Evolutionary conservation across 176 grass and related monocot species (phyloP).

Genomic region (Otatea glauca): DNA sequence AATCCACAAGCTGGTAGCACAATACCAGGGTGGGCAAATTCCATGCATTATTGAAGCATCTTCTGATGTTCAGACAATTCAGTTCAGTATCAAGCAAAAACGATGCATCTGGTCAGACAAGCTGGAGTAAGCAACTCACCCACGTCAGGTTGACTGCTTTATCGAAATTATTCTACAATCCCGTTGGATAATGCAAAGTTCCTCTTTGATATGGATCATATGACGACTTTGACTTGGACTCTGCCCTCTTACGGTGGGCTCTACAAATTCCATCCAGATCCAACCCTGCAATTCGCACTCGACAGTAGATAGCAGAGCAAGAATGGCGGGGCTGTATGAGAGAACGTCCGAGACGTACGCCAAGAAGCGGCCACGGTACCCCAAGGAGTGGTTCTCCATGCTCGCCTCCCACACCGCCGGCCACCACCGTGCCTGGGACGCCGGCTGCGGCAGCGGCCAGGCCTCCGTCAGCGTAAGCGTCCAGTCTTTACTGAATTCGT

Average conservation of each 20-base stretch:
- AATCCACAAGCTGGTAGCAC: too few relatives aligned
- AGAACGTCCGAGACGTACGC: conserved; percentile 52
- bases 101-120: neutral
- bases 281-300: conserved; percentile 34
- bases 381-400: conserved; percentile 60
- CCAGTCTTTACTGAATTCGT: neutral
- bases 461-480: conserved; percentile 56
- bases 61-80: conserved; percentile 32
- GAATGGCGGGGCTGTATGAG: conserved; percentile 58
- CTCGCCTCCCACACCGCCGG: conserved; percentile 54
- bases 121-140: conserved; percentile 31
- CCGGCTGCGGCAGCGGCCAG: conserved; percentile 66
- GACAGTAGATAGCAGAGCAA: neutral
- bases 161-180: neutral
- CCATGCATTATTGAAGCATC: conserved; percentile 36
- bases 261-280: conserved; percentile 44
- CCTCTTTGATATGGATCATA: conserved; percentile 7
- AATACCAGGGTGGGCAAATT: too few relatives aligned
- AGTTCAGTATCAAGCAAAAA: neutral
- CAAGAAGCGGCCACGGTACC: conserved; percentile 60
- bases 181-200: conserved; percentile 33
- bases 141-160: conserved; percentile 32
- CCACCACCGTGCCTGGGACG: conserved; percentile 63
- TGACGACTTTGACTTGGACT: conserved; percentile 43
- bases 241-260: neutral